Base-by-base conservation (phyloP, 345 rosid species). In the Arabidopsis thaliana region DNA sequence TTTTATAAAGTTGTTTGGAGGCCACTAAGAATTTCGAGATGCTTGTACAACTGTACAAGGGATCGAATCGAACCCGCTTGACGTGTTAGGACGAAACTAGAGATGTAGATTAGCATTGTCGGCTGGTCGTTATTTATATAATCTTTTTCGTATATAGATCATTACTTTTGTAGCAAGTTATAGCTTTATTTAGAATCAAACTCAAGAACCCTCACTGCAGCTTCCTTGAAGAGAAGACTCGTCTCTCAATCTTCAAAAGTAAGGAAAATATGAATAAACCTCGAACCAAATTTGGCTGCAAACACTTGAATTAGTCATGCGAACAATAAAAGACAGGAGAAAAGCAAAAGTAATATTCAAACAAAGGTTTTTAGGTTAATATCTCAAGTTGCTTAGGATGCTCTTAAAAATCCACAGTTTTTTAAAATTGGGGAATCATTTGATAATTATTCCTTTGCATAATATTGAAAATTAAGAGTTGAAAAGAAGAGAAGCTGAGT, bases 201-300 rank as follows among this genome's bases (percentile, higher is more conserved):
- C 23, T 28, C 25, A 34, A 32, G 74, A 69, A 60, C n/a, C 69
- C n/a, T 60, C 69, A 13, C 14, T 68, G 79, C 79, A 76, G 46
- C 74, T 76, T 76, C 79, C 69, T 42, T 52, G 25, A 33, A 59
- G 68, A 41, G 38, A n/a, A 59, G 45, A 68, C 69, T 42, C 23
- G 69, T 68, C 56, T 68, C 68, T 41, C 23, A 56, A 4, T 59
- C 61, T 49, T 16, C 14, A 20, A 67, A 67, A 60, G 69, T 34
- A 6, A 9, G 40, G 49, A 23, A 22, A 38, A 67, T 20, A 50
- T 59, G 32, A 36, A 69, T 44, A 42, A 68, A 51, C 53, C 30
- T 75, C 49, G 49, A 60, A 69, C 74, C 64, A n/a, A 36, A 60
- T 61, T 62, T 69, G 69, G 74, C 69, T 76, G 69, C 79, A 32